Base-by-base conservation (phyloP, 2,329 filamentous ascomycete genomes). In the Trichocomaceae sp. region DNA sequence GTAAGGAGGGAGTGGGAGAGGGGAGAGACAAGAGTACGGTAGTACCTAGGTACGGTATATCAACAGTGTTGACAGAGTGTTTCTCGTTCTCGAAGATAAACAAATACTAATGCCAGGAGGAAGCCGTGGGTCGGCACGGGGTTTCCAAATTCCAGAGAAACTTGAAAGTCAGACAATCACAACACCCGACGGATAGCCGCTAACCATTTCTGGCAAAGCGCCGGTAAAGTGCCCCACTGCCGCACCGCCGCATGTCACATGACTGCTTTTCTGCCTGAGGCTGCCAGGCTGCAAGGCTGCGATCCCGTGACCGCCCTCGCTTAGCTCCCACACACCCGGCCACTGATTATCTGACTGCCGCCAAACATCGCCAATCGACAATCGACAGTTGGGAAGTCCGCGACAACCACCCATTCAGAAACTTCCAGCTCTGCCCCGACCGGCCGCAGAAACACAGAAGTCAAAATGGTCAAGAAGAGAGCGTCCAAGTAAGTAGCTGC, bases 391-490 rank as follows among this genome's bases (percentile, higher is more conserved):
- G 51, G 50, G 55, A 57, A 57, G 55, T 52, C 47, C 46, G 55
- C 64, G 61, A 62, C 60, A 57, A 56, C 49, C 63, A 62, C 59
- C 63, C 61, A 59, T 57, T 59, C 58, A 47, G 53, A 50, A 54
- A 55, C 55, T 57, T 48, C 59, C 48, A 57, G 62, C 58, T 63
- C 57, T 61, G 60, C 66, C 66, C 68, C 68, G 60, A 69, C 67
- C 59, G 54, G 59, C 60, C 61, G 61, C 66, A 69, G 64, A 71
- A 62, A 33, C 37, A 47, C 75, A 75, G 75, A 75, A 76, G 77
- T 76, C 77, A 85, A 73, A 73, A 87, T 86, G 84, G 83, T 86
- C 78, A 86, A 87, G 81, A 87, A 87, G 81, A 80, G 84, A 75
- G 83, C 84, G 72, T 84, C 82, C 78, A 87, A 87, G 83, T 86